Evolutionary conservation across 345 rosid genomes (phyloP).

Genomic region (Cochlearia excelsa): DNA sequence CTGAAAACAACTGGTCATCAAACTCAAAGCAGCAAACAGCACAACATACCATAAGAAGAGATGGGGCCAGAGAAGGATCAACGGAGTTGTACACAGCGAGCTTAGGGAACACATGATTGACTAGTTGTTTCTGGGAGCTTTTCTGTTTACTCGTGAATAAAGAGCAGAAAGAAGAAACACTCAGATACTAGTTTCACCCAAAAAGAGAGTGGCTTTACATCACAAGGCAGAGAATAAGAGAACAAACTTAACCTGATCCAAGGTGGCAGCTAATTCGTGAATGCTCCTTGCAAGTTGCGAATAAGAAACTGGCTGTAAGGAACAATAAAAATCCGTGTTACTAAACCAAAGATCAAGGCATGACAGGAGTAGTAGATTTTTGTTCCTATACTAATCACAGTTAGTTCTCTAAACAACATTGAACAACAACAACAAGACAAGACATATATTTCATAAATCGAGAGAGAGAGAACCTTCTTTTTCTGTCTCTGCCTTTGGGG

Average conservation of each 20-base stretch:
- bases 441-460: background rate
- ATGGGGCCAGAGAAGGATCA: slow-evolving; percentile 97
- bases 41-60: slow-evolving; percentile 88
- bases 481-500: slow-evolving; percentile 70
- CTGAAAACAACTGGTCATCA: slow-evolving; percentile 1
- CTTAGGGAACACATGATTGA: slow-evolving; percentile 91
- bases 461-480: slow-evolving; percentile 48
- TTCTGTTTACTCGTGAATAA: slow-evolving; percentile 45
- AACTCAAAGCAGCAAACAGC: background rate
- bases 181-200: slow-evolving; percentile 11
- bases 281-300: slow-evolving; percentile 98
- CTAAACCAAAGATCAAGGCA: background rate
- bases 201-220: background rate
- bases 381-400: slow-evolving; percentile 7
- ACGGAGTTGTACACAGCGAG: slow-evolving; percentile 98
- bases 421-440: background rate
- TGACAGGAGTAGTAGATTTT: background rate
- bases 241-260: slow-evolving; percentile 69
- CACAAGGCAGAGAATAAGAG: background rate
- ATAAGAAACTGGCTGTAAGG: slow-evolving; percentile 87
- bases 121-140: slow-evolving; percentile 88
- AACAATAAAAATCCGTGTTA: slow-evolving; percentile 3
- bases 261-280: slow-evolving; percentile 92
- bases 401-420: background rate
- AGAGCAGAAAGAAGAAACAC: slow-evolving; percentile 8